Evolutionary conservation across 73 alveolate species (phyloP).

Genomic region (Breviolum minutum): DNA sequence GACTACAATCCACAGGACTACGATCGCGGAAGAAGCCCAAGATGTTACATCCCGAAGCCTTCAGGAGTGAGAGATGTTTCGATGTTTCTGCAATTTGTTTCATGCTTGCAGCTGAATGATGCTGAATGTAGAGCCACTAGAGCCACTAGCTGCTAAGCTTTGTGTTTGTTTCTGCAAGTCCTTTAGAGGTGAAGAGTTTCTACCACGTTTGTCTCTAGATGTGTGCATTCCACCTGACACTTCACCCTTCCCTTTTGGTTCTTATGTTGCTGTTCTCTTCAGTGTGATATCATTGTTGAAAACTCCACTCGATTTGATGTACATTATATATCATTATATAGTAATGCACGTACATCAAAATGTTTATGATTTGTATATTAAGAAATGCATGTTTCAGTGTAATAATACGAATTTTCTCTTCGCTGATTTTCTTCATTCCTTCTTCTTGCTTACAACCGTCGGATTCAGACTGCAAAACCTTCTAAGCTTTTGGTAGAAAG

Average conservation of each 20-base stretch:
- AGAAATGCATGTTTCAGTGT: neutral
- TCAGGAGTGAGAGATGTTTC: neutral
- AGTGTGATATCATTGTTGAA: no score
- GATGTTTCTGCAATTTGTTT: neutral
- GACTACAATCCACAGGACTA: neutral
- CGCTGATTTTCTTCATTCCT: neutral
- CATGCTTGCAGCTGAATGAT: neutral
- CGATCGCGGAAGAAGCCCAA: neutral
- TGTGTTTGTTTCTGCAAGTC: neutral
- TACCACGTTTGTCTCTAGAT: neutral
- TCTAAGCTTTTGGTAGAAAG: neutral
- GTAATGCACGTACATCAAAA: no score
- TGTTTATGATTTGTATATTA: no score
- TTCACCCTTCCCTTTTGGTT: no score
- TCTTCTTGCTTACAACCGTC: no score
- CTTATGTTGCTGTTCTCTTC: no score
- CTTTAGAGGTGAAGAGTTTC: neutral
- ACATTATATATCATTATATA: no score
- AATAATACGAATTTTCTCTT: neutral
- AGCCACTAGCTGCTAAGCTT: neutral
- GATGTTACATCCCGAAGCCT: conserved; percentile 79
- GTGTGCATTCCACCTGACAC: no score
- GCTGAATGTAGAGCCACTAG: no score
- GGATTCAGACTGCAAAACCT: neutral
- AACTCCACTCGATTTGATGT: no score